Base-by-base conservation (phyloP, 768 basidiomycete species). In the Filobasidium wieringae region DNA sequence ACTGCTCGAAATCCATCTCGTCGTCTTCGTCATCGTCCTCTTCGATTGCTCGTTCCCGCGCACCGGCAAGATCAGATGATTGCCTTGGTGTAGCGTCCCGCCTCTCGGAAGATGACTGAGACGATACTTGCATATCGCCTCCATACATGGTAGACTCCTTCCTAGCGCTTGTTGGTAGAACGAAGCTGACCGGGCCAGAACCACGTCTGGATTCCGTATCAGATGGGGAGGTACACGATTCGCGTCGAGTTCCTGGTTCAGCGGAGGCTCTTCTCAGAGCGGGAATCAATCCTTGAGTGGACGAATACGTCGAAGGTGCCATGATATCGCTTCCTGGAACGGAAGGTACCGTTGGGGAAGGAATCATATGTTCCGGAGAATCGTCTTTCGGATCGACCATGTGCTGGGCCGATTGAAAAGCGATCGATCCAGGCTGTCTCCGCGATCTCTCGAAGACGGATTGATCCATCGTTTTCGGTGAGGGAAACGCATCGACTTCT, bases 1-100 rank as follows among this genome's bases (percentile, higher is more conserved):
- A 50, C n/a, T 53, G 53, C 1, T 33, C 49, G 22, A 73, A 50
- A 55, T 71, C 68, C 60, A 63, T 62, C 17, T 65, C 64, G 14
- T 62, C 64, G 22, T 62, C 67, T 15, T 61, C 63, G 2, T 65
- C 66, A 12, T 50, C 63, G 0, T 60, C 60, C 4, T 52, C 57
- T 24, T 57, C 60, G 0, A 59, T 52, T 19, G 45, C 51, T 19
- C 57, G 63, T 11, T 31, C 47, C 8, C 61, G 53, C 30, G 19
- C 49, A 7, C 55, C 47, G 37, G 6, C 58, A 26, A n/a, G n/a
- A n/a, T n/a, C n/a, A n/a, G n/a, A n/a, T n/a, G n/a, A 8, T 41
- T 41, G 5, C 49, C 14, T 27, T 31, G 59, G 14, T 26, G 49
- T 43, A 30, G 17, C 24, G 11, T 17, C 17, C 33, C 50, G 33